A percentile compares a stretch with the other conserved stretches of the same genome.
These are phyloP conservation scores for Eimeria sp. DNA, from an alignment of 169 alveolate genomes.

Conservation along the genomic window DNA sequence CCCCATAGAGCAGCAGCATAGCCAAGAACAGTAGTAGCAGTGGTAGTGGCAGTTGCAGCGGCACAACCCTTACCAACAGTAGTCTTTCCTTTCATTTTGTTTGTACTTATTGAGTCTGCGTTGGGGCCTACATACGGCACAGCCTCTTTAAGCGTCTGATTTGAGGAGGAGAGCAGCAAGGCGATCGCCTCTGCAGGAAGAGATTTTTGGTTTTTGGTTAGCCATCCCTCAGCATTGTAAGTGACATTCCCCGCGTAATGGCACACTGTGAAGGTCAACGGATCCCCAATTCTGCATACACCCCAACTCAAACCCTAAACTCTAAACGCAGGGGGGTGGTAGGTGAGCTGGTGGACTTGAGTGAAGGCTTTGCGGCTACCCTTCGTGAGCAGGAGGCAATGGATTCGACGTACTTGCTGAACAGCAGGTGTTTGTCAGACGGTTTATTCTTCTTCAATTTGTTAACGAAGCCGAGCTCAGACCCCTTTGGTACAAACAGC, in stretches of 20 bases:
- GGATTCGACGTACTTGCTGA: background rate
- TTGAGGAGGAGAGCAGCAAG: background rate
- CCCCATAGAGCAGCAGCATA: too few species aligned
- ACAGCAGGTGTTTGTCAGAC: background rate
- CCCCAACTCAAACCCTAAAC: too few species aligned
- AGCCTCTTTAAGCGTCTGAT: slow-evolving; percentile 10
- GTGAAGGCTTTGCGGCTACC: too few species aligned
- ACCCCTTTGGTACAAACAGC: slow-evolving; percentile 78
- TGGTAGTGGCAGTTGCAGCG: too few species aligned
- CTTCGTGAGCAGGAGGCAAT: too few species aligned
- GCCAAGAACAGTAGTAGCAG: background rate
- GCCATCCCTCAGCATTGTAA: slow-evolving; percentile 70
- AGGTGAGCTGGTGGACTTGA: too few species aligned
- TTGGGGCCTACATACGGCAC: background rate
- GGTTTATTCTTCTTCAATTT: slow-evolving; percentile 31
- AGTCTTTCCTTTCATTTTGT: background rate
- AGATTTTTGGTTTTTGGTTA: slow-evolving; percentile 42
- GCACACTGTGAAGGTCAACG: slow-evolving; percentile 33
- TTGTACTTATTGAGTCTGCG: background rate
- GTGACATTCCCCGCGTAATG: slow-evolving; percentile 69
- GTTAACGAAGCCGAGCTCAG: slow-evolving; percentile 64
- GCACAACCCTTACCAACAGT: slow-evolving; percentile 44
- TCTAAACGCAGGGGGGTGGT: too few species aligned
- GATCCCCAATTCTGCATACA: background rate
- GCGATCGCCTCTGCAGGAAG: slow-evolving; percentile 31